Evolutionary conservation across 129 eudicot species (phyloP).

Genomic region (Solidago caesia): DNA sequence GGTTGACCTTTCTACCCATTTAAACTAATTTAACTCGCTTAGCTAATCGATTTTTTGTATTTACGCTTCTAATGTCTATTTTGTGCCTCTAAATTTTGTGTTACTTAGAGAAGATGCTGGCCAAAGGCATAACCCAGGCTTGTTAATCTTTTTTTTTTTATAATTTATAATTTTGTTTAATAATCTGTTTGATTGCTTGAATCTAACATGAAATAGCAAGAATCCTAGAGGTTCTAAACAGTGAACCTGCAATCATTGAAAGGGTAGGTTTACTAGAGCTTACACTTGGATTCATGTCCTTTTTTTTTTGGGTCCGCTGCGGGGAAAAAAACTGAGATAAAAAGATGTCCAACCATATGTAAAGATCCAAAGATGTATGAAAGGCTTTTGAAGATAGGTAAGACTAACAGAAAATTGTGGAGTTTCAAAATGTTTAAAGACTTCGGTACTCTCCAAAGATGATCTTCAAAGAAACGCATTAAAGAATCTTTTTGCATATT

Average conservation of each 20-base stretch:
- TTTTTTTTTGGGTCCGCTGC: neutral
- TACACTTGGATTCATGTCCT: neutral
- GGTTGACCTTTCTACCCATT: too few relatives aligned
- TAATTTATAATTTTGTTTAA: too few relatives aligned
- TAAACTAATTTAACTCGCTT: too few relatives aligned
- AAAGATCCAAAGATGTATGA: neutral
- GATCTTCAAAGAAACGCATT: slow-evolving; percentile 2
- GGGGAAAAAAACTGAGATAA: neutral
- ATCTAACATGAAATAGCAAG: neutral
- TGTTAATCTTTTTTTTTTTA: too few relatives aligned
- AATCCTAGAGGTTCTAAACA: neutral
- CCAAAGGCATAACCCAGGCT: too few relatives aligned
- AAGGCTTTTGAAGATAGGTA: neutral
- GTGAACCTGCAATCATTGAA: neutral
- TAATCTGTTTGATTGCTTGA: too few relatives aligned
- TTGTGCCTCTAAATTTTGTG: too few relatives aligned
- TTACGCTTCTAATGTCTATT: too few relatives aligned
- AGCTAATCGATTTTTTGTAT: too few relatives aligned
- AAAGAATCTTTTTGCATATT: slow-evolving; percentile 7
- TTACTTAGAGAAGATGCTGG: too few relatives aligned
- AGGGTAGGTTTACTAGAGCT: neutral
- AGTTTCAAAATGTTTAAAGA: neutral
- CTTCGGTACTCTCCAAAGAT: neutral
- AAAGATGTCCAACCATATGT: neutral
- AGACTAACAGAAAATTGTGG: neutral